A percentile compares a stretch with the other conserved stretches of the same genome.
Conservation (phyloP, 179 eudicot genomes). For the Spergularia azorica region DNA sequence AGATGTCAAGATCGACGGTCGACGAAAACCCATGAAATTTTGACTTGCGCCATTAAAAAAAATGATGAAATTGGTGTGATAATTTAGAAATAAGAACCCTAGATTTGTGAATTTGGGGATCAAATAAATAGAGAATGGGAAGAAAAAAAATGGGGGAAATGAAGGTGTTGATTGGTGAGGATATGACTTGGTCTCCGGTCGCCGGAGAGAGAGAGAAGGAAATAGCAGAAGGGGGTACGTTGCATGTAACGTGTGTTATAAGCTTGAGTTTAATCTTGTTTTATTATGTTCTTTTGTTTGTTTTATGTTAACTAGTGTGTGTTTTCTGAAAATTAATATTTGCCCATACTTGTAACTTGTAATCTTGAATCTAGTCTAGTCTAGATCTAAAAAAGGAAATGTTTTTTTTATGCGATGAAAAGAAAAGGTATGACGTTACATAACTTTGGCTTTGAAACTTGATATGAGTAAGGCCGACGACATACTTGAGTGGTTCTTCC, state of each 20-base stretch:
- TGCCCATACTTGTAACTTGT: too few species aligned
- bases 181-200: conserved; percentile 18
- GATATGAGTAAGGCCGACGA: too few species aligned
- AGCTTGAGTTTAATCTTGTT: not conserved
- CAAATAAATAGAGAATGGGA: not conserved
- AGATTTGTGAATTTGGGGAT: conserved; percentile 13
- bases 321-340: not conserved
- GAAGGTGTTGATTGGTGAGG: not conserved
- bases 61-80: not conserved
- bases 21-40: not conserved
- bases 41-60: not conserved
- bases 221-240: not conserved
- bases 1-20: not conserved
- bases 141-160: not conserved
- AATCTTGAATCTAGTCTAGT: too few species aligned
- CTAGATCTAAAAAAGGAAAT: too few species aligned
- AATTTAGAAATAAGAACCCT: not conserved
- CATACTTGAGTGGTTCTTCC: too few species aligned
- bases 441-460: too few species aligned
- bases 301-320: not conserved
- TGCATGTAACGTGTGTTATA: conserved; percentile 13
- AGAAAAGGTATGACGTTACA: too few species aligned
- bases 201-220: conserved; percentile 16
- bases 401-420: too few species aligned
- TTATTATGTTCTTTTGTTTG: not conserved